Evolutionary conservation across 2,329 filamentous ascomycete species (phyloP), one percentile per base, ranked within the genome.

Genomic region (Trichoderma pleuroti): DNA sequence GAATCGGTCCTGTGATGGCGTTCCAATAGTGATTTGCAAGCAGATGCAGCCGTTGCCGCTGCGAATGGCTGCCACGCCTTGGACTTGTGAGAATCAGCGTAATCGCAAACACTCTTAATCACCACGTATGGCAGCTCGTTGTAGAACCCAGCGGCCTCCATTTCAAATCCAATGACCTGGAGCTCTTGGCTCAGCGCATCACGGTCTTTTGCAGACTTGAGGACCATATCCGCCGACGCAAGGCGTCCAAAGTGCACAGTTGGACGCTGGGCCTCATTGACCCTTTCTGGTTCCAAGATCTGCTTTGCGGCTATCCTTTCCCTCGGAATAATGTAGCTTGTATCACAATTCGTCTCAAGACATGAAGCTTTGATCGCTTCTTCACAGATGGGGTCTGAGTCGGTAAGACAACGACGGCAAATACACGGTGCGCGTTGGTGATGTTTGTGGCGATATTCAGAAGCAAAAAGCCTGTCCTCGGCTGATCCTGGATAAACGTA

Each of bases 31-130:
- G 70, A 64, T 24, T 71, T 71, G n/a, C 57, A 52, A 14, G 63
- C 52, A 39, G 71, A 39, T 32, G 81, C 80, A 7, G 81, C 80
- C 1, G 76, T 78, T 0, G 76, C 77, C 1, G 81, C 78, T 2
- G 80, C 80, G 74, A 80, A 82, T 5, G 70, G 46, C 62, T 82
- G 80, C 80, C 79, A 83, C 6, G 49, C 71, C 46, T 81, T 79
- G 59, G 75, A 77, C 73, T 82, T 81, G 72, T 82, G 81, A 26
- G 78, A 77, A 70, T 83, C 82, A 0, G 80, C 78, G 71, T 83
- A 83, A 73, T 82, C 79, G 65, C 78, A 80, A 2, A 80, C 78
- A 8, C 80, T 79, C 36, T 80, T 80, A 59, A 83, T 78, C 1
- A 80, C 75, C 0, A 82, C 49, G 39, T 78, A 80, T 0, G 80